phyloP scores from a whole-genome alignment of 1,284 basidiomycete species.

The Microbotryum lychnidis-dioicae region DNA sequence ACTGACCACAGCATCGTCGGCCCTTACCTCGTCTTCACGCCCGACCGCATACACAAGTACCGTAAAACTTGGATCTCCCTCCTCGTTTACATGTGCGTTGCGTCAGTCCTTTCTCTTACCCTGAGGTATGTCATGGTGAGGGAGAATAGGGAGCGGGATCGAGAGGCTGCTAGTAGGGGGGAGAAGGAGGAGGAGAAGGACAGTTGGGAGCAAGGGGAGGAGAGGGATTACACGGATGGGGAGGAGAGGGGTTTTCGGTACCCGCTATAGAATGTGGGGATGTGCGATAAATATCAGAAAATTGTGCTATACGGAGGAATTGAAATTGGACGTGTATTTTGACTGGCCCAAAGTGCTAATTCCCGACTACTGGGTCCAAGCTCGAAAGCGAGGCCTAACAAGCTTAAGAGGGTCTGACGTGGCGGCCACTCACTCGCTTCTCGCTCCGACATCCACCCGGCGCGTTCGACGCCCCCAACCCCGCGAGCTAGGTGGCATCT shows the following conservation, averaged over 20 bases:
- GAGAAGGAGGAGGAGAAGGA: conserved; percentile 12
- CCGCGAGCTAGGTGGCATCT: no score
- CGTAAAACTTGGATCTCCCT: conserved; percentile 46
- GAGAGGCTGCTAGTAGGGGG: background rate
- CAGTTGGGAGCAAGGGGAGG: conserved; percentile 7
- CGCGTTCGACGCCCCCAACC: no score
- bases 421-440: no score
- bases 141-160: conserved; percentile 39
- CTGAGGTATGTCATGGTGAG: conserved; percentile 37
- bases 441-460: no score
- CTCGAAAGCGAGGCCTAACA: no score
- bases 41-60: conserved; percentile 41
- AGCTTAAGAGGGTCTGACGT: no score
- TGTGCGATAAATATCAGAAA: no score
- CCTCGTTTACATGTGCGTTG: conserved; percentile 37
- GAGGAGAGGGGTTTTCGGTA: conserved; percentile 29
- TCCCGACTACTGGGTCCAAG: no score
- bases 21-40: conserved; percentile 39
- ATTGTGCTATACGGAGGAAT: no score
- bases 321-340: no score
- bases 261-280: conserved; percentile 3
- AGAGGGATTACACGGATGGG: conserved; percentile 32
- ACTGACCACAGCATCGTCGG: conserved; percentile 40
- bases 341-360: no score
- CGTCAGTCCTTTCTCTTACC: conserved; percentile 35